phyloP scores from a whole-genome alignment of 345 rosid genomes.

The Gossypium longicalyx region DNA sequence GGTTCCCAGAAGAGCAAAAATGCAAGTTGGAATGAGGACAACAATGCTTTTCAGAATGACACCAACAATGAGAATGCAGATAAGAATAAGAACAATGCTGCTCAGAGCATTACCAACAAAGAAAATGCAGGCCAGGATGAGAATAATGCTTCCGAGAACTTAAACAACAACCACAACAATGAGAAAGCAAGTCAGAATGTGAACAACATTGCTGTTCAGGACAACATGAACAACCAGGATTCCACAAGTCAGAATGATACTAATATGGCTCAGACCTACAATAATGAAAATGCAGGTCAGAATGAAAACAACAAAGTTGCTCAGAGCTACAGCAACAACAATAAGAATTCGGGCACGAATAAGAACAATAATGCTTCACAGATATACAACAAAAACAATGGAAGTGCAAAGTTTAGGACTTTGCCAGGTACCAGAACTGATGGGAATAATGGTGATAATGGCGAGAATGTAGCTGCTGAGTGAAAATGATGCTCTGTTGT shows the following conservation, averaged over 20 bases:
- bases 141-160: conserved; percentile 3
- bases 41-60: conserved; percentile 18
- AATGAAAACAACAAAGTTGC: not conserved
- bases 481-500: conserved; percentile 15
- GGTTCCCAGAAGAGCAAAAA: conserved; percentile 6
- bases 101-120: not conserved
- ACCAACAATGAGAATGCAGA: conserved; percentile 13
- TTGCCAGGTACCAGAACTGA: conserved; percentile 37
- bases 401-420: conserved; percentile 23
- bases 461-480: conserved; percentile 45
- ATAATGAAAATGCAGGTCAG: conserved; percentile 13
- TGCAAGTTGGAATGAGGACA: conserved; percentile 3
- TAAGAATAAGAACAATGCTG: conserved; percentile 14
- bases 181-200: not conserved
- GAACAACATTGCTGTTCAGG: conserved; percentile 14
- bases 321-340: conserved; percentile 11
- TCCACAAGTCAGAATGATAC: not conserved
- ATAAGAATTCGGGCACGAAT: conserved; percentile 21
- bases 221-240: conserved; percentile 18
- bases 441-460: conserved; percentile 24
- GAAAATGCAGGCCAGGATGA: not conserved
- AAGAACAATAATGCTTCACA: conserved; percentile 20
- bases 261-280: not conserved
- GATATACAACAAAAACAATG: conserved; percentile 23
- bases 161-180: not conserved